Conservation (phyloP, 192 early-diverging fungal genomes). For the Haplosporangium gracile region DNA sequence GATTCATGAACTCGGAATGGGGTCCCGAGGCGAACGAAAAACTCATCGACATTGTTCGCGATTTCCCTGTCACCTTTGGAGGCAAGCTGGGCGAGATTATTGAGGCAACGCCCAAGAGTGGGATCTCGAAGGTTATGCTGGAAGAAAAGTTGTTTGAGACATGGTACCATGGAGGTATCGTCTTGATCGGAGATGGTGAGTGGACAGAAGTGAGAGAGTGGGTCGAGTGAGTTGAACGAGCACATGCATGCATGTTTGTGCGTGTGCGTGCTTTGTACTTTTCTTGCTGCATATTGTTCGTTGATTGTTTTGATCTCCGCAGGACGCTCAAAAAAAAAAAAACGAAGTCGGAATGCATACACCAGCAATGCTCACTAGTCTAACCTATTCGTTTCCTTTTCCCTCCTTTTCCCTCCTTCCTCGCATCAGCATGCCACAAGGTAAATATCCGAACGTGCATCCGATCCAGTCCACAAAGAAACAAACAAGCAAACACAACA, state of each 20-base stretch:
- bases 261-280: no score
- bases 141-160: slow-evolving; percentile 37
- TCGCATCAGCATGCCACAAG: background rate
- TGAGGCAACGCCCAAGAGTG: slow-evolving; percentile 14
- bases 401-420: background rate
- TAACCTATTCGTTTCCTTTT: background rate
- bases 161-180: slow-evolving; percentile 13
- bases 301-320: no score
- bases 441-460: no score
- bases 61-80: slow-evolving; percentile 12
- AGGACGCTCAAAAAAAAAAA: background rate
- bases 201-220: background rate
- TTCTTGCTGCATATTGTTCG: no score
- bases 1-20: slow-evolving; percentile 23
- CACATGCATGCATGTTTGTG: no score
- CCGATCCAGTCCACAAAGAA: no score
- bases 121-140: slow-evolving; percentile 28
- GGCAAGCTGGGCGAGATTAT: slow-evolving; percentile 26
- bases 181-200: slow-evolving; percentile 30
- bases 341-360: background rate
- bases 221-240: background rate
- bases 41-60: slow-evolving; percentile 8
- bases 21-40: slow-evolving; percentile 6
- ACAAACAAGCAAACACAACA: no score
- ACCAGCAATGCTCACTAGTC: background rate